Evolutionary conservation across 1,139 yeast species (phyloP), one percentile per base, ranked within the genome.

Genomic region (Candida tunisiensis): DNA sequence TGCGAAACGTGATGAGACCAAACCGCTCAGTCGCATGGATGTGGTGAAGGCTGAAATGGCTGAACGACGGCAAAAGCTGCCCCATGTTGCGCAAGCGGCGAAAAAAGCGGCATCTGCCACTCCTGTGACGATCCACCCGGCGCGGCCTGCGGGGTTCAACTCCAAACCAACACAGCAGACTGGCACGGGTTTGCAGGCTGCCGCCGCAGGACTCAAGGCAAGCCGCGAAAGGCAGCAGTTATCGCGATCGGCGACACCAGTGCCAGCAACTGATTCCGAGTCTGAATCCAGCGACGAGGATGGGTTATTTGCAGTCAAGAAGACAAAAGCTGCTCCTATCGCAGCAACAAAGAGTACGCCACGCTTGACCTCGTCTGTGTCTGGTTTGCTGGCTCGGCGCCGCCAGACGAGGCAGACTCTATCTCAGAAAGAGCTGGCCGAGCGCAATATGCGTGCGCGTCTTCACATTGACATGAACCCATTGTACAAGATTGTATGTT

Each of bases 121-220:
- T 6, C 48, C 53, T 3, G 38, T 33, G 51, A 37, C 56, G 44
- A 28, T 55, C 36, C 75, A 53, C 25, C 77, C 93, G 3, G 67
- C 94, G 1, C 60, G 93, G 28, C 79, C 85, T 0, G 69, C 93
- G 1, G 95, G 93, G 0, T 85, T 82, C 50, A 78, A 82, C 43
- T n/a, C n/a, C n/a, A n/a, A n/a, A n/a, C n/a, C n/a, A n/a, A n/a
- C n/a, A n/a, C n/a, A n/a, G n/a, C n/a, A n/a, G n/a, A n/a, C n/a
- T n/a, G n/a, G n/a, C n/a, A n/a, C n/a, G n/a, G n/a, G n/a, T n/a
- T n/a, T 23, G 4, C 17, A 13, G 11, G 11, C 15, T 23, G 23
- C 15, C 25, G 19, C 18, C n/a, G 18, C 16, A 18, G 37, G 31
- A 16, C 38, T 11, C 3, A 19, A n/a, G n/a, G n/a, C n/a, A n/a